Conservation (phyloP, 2,329 filamentous ascomycete species). For the Aciculosporium take region DNA sequence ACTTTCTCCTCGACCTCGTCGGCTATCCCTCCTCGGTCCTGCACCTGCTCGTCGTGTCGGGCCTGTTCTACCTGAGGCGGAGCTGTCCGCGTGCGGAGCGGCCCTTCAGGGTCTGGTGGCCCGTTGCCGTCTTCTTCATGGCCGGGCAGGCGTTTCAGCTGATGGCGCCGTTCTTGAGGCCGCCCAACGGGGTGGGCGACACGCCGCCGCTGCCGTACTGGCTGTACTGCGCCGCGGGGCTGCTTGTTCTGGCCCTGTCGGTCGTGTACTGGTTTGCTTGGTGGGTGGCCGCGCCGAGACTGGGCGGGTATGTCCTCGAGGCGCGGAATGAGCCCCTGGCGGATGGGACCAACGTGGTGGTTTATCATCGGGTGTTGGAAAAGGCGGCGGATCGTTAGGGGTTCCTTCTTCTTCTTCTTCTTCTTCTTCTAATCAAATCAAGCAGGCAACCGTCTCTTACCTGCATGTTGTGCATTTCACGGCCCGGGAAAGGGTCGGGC, state of each 20-base stretch:
- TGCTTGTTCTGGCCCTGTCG: constrained; percentile 8
- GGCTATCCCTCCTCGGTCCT: constrained; percentile 5
- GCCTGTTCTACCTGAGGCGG: constrained; percentile 9
- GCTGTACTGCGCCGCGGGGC: constrained; percentile 12
- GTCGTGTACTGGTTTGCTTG: constrained; percentile 12
- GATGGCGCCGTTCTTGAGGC: constrained; percentile 10
- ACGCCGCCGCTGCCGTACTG: constrained; percentile 12
- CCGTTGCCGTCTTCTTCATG: constrained; percentile 10
- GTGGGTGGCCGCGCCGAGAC: constrained; percentile 10
- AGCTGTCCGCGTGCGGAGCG: constrained; percentile 8
- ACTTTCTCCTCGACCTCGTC: constrained; percentile 44
- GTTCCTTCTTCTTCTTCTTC: background rate
- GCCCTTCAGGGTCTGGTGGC: constrained; percentile 11
- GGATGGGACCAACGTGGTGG: constrained; percentile 12
- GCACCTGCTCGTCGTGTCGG: constrained; percentile 6
- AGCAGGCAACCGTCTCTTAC: too few species aligned
- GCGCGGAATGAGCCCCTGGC: constrained; percentile 10
- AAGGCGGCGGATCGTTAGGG: constrained; percentile 2
- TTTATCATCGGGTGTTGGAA: constrained; percentile 9
- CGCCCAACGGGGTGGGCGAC: constrained; percentile 10
- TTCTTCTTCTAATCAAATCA: too few species aligned
- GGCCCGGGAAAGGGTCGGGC: too few species aligned
- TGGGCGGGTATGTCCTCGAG: constrained; percentile 9
- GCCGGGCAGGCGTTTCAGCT: constrained; percentile 12
- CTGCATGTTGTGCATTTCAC: too few species aligned